phyloP scores from a whole-genome alignment of 441 rosid species.

The Populus hybrid region DNA sequence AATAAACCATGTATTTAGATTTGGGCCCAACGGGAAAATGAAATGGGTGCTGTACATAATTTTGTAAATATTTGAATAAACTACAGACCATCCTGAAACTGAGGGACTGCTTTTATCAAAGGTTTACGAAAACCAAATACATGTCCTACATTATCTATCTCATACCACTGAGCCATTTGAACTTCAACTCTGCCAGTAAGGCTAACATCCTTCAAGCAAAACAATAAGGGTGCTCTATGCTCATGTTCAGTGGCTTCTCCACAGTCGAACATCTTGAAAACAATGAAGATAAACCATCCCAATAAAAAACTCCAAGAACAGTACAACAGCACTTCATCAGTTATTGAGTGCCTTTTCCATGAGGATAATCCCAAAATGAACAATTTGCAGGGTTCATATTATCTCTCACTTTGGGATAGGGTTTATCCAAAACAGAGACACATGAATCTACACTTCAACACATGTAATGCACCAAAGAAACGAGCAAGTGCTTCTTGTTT shows the following conservation, averaged over 20 bases:
- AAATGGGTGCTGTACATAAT: neutral
- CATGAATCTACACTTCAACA: too few relatives aligned
- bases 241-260: neutral
- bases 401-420: neutral
- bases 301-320: neutral
- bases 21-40: neutral
- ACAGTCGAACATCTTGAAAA: neutral
- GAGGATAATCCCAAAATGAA: neutral
- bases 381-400: neutral
- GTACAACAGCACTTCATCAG: neutral
- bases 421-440: neutral
- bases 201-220: neutral
- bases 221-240: neutral
- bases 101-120: neutral
- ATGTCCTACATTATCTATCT: neutral
- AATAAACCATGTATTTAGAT: too few relatives aligned
- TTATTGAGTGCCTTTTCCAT: neutral
- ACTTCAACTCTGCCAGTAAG: neutral
- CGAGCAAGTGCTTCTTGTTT: neutral
- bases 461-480: neutral
- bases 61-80: too few relatives aligned
- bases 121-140: neutral
- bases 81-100: neutral
- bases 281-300: neutral
- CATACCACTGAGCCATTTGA: neutral